These are phyloP conservation scores for Aspergillus glaucus DNA, from an alignment of 2,329 filamentous ascomycete species.

Conservation along the genomic window DNA sequence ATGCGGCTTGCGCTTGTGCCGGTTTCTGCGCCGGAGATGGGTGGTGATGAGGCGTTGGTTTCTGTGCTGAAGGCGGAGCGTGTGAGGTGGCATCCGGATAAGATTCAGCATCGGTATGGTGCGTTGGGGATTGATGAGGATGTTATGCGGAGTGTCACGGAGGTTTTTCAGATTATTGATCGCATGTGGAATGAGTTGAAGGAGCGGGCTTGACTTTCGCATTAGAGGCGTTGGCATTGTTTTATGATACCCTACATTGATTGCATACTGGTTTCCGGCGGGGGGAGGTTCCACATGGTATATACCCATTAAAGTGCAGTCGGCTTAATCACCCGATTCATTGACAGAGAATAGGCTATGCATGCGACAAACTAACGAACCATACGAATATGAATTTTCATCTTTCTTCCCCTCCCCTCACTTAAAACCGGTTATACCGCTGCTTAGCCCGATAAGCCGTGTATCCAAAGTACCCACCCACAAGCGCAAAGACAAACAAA, in stretches of 20 bases:
- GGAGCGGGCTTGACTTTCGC: constrained; percentile 7
- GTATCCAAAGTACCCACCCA: constrained; percentile 75
- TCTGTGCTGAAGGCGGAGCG: constrained; percentile 71
- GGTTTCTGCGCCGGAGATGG: constrained; percentile 1
- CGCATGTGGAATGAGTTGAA: constrained; percentile 64
- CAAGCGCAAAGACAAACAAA: constrained; percentile 63
- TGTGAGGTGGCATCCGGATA: constrained; percentile 95
- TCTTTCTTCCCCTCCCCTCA: constrained; percentile 2
- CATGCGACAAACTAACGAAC: constrained; percentile 5
- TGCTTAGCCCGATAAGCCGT: constrained; percentile 67
- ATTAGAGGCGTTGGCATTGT: neutral
- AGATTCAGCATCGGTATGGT: constrained; percentile 85
- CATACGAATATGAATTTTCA: constrained; percentile 5
- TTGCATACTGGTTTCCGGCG: neutral
- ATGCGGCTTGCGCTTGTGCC: constrained; percentile 50
- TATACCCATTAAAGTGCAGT: no score
- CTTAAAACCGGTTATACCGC: constrained; percentile 40
- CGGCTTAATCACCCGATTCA: neutral
- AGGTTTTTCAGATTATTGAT: constrained; percentile 88
- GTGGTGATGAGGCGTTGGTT: constrained; percentile 31
- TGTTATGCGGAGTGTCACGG: constrained; percentile 73
- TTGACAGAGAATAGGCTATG: neutral
- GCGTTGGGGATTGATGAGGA: constrained; percentile 61
- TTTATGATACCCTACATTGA: constrained; percentile 3
- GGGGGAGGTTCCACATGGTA: no score